A percentile compares a stretch with the other conserved stretches of the same genome.
Evolutionary conservation across 2,329 filamentous ascomycete species (phyloP).

Genomic region (Escovopsis sp.): DNA sequence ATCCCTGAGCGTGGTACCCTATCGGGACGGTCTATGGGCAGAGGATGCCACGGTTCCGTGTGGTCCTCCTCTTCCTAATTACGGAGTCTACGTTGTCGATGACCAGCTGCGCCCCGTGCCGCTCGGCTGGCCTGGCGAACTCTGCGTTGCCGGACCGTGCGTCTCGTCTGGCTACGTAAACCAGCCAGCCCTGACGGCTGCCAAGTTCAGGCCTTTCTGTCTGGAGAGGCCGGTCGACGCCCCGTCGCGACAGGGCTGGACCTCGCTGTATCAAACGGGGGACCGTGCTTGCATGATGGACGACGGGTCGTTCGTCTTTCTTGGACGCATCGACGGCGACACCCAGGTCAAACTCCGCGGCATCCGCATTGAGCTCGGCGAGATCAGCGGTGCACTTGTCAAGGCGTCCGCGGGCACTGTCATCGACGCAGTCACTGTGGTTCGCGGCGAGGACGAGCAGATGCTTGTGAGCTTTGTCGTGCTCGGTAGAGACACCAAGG

Average conservation of each 20-base stretch:
- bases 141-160: background rate
- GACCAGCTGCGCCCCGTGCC: background rate
- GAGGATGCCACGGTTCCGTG: background rate
- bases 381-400: conserved; percentile 15
- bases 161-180: background rate
- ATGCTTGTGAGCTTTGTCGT: background rate
- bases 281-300: conserved; percentile 5
- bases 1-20: background rate
- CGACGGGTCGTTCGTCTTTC: conserved; percentile 18
- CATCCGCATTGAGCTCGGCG: conserved; percentile 27
- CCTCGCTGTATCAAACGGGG: conserved; percentile 23
- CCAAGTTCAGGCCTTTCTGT: conserved; percentile 7
- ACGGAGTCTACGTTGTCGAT: background rate
- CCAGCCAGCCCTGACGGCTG: background rate
- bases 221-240: conserved; percentile 19
- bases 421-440: conserved; percentile 7
- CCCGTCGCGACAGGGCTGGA: conserved; percentile 12
- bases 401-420: conserved; percentile 5
- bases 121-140: background rate
- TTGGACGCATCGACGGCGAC: conserved; percentile 22
- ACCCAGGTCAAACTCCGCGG: conserved; percentile 28
- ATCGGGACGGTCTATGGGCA: background rate
- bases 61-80: background rate
- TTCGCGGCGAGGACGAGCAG: conserved; percentile 3
- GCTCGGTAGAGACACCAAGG: background rate